Percentiles rank a stretch among this genome's conserved stretches.
Conservation (phyloP, 2,329 filamentous ascomycete genomes). For the Talaromyces marneffei region DNA sequence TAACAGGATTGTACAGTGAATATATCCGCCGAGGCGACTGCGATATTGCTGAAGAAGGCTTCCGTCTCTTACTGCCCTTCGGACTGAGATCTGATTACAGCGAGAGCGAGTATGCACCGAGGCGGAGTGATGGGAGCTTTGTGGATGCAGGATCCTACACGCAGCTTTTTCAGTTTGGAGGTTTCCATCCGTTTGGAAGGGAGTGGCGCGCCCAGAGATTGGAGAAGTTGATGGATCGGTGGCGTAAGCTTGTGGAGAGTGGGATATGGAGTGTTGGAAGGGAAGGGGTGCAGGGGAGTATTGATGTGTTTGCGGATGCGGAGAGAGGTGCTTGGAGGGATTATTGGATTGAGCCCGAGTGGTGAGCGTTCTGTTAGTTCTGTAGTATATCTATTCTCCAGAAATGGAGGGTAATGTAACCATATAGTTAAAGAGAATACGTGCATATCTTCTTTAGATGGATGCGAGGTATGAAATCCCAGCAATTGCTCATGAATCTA, state of each 20-base stretch:
- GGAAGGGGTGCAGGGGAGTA: constrained; percentile 18
- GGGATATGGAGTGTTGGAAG: constrained; percentile 19
- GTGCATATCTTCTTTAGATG: no score
- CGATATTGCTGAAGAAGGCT: constrained; percentile 8
- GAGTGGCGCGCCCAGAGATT: constrained; percentile 15
- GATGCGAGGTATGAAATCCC: background rate
- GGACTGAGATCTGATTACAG: background rate
- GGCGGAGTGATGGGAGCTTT: constrained; percentile 4
- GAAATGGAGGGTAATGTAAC: background rate
- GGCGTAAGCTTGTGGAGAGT: constrained; percentile 17
- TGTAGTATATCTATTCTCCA: background rate
- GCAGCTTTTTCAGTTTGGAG: constrained; percentile 9
- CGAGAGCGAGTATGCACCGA: background rate
- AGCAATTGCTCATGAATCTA: background rate
- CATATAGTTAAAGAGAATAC: no score
- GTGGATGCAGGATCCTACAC: constrained; percentile 7
- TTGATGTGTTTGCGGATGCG: constrained; percentile 18
- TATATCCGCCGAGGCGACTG: background rate
- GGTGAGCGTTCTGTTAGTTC: background rate
- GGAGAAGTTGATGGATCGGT: constrained; percentile 18
- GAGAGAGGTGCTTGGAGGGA: constrained; percentile 11
- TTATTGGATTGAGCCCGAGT: constrained; percentile 15
- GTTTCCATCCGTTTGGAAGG: constrained; percentile 13
- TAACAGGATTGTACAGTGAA: constrained; percentile 8
- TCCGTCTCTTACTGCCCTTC: constrained; percentile 6